Base-by-base conservation (phyloP, 805 yeast species). In the Suhomyces sp. region DNA sequence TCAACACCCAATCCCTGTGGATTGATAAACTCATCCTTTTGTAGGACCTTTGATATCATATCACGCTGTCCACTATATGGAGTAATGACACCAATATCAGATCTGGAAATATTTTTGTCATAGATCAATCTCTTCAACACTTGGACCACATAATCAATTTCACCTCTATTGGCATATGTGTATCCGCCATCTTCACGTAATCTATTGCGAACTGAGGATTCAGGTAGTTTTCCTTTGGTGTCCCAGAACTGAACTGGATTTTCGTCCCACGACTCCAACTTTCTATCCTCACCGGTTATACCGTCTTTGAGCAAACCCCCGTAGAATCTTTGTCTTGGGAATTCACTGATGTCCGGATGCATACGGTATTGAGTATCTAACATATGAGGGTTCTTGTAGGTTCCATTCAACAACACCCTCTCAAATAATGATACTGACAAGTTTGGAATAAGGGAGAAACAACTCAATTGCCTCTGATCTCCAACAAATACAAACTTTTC, bases 21-120 rank as follows among this genome's bases (percentile, higher is more conserved):
- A 47, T 82, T 83, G 30, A 82, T 65, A 7, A 80, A 47, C 1
- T 60, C 58, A 47, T 82, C 80, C 18, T 63, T 54, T 19, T 72
- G 73, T 23, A 81, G 58, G 0, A 52, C 47, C 3, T 70, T 58
- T 0, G 88, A 77, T 12, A 83, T 58, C 38, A 77, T 53, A 49
- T 81, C 86, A 46, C 88, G 63, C 50, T 83, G 90, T 0, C 86
- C 87, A 27, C 85, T 72, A 53, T 83, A 83, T n/a, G 88, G 87
- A 0, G 88, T 83, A 38, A 83, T 78, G 10, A 82, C 63, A 44
- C 87, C 84, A 35, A 82, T 81, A 23, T 76, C 70, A 2, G 63
- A 56, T 25, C 69, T 65, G 6, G 60, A 45, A 18, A 81, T 70
- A 10, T 68, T 65, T 48, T 80, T 78, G 20, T 77, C 81, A 39